These are phyloP conservation scores for Ceriops decandra DNA, from an alignment of 345 rosid species.

Conservation along the genomic window DNA sequence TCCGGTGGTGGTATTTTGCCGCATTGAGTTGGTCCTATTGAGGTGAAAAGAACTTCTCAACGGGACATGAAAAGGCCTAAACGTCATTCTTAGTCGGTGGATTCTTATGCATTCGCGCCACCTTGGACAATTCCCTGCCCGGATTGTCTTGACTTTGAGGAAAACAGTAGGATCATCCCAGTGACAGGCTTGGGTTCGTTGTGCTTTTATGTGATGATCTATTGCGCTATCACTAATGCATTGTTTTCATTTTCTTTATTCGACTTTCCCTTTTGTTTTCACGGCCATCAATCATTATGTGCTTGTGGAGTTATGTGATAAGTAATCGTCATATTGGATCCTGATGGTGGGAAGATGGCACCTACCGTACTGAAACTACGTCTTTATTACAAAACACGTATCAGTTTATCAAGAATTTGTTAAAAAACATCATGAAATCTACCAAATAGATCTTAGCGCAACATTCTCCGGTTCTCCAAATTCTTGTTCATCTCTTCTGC, in stretches of 20 bases:
- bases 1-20: slow-evolving; percentile 77
- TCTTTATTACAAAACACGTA: too few species aligned
- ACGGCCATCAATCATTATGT: background rate
- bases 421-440: too few species aligned
- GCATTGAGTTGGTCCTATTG: slow-evolving; percentile 20
- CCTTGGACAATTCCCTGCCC: background rate
- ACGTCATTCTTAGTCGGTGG: background rate
- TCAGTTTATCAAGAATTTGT: too few species aligned
- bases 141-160: slow-evolving; percentile 1
- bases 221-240: background rate
- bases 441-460: too few species aligned
- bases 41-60: slow-evolving; percentile 1
- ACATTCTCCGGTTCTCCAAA: too few species aligned
- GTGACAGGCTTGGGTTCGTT: slow-evolving; percentile 4
- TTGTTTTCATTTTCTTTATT: too few species aligned
- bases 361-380: too few species aligned
- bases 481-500: too few species aligned
- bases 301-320: background rate
- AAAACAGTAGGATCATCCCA: background rate
- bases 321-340: too few species aligned
- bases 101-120: background rate
- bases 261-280: background rate
- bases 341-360: too few species aligned
- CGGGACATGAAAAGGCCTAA: too few species aligned
- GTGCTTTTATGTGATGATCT: slow-evolving; percentile 1